Percentiles rank a stretch among this genome's conserved stretches.
Evolutionary conservation across 2,329 filamentous ascomycete genomes (phyloP).

Genomic region (Aspergillus amoenus): DNA sequence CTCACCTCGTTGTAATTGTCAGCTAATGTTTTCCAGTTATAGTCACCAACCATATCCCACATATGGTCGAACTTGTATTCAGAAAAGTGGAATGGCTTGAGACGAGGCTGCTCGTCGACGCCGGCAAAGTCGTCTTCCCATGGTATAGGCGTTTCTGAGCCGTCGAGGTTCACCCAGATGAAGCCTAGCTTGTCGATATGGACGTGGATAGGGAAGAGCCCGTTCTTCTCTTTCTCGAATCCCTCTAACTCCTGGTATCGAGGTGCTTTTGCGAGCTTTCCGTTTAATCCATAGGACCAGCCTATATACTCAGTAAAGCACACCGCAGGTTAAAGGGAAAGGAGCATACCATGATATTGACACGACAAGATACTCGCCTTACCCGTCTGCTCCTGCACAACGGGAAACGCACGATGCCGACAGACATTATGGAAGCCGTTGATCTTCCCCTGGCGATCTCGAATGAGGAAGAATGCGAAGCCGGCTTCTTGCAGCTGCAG

Average conservation of each 20-base stretch:
- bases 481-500: slow-evolving; percentile 55
- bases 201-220: slow-evolving; percentile 55
- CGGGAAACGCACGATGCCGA: slow-evolving; percentile 58
- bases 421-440: slow-evolving; percentile 63
- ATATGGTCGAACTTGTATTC: slow-evolving; percentile 58
- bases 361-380: slow-evolving; percentile 54
- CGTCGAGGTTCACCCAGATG: slow-evolving; percentile 60
- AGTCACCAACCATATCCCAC: slow-evolving; percentile 58
- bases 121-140: slow-evolving; percentile 55
- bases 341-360: slow-evolving; percentile 53
- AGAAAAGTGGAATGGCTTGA: slow-evolving; percentile 49
- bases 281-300: slow-evolving; percentile 59
- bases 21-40: slow-evolving; percentile 62
- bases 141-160: slow-evolving; percentile 40
- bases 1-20: slow-evolving; percentile 60
- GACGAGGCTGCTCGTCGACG: slow-evolving; percentile 48
- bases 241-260: slow-evolving; percentile 54
- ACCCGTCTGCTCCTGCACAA: slow-evolving; percentile 52
- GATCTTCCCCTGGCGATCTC: slow-evolving; percentile 53
- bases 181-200: slow-evolving; percentile 56
- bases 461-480: slow-evolving; percentile 55
- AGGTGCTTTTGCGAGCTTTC: slow-evolving; percentile 59
- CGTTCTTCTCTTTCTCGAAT: slow-evolving; percentile 56
- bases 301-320: neutral
- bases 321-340: too few species aligned